Base-by-base conservation (phyloP, 164 flowering plant species). In the Macadamia integrifolia region DNA sequence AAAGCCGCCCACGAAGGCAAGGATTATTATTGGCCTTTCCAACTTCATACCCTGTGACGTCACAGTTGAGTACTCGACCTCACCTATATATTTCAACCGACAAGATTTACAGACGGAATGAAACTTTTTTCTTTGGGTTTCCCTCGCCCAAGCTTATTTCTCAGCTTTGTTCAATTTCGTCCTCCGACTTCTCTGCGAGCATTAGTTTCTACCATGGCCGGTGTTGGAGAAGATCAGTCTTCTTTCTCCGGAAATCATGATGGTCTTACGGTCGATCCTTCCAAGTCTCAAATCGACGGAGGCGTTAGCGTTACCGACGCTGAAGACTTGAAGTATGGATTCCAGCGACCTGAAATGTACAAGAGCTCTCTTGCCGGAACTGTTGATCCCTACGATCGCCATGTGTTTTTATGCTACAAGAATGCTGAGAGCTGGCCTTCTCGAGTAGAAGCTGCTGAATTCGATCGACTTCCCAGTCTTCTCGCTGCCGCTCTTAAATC, bases 401-500 rank as follows among this genome's bases (percentile, higher is more conserved):
- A 95, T 69, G 70, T 90, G 13, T 87, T 95, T 66, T 92, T 95
- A 68, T 88, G 92, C 75, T 86, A 78, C 82, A 86, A 86, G 83
- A 76, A 68, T 63, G 82, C 83, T 17, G 81, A 77, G 31, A 68
- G 76, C 29, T 94, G 99, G 99, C 79, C 90, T 31, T 18, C 89
- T 23, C 81, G 76, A 9, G 82, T 89, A 43, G 99, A 92, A 74
- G 74, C 52, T n/a, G 75, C 85, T 3, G 87, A 80, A 3, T 46
- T 71, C 15, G 94, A 86, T 79, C 78, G 68, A 43, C 91, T 94
- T 23, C 95, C 97, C 2, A 79, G 84, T 72, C 76, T 77, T 9
- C 79, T 92, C 58, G 68, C 83, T 28, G 66, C 80, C 1, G 86
- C 87, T 17, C 40, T 88, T 46, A 86, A 87, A 64, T 80, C 86